phyloP scores from a whole-genome alignment of 306 rosid species.

The Gynostemma pentaphyllum region DNA sequence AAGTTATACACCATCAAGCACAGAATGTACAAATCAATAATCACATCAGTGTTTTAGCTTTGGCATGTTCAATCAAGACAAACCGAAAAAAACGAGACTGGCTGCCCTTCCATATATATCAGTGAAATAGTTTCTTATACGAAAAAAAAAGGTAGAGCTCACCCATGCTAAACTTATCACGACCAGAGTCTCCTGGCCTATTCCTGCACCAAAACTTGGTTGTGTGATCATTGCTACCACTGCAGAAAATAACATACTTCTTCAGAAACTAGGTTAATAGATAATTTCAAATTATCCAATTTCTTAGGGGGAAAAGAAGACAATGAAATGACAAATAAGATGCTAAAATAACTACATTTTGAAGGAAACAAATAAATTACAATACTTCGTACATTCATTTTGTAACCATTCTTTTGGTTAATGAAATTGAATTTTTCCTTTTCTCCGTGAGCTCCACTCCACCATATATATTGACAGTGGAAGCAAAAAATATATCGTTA shows the following conservation, averaged over 20 bases:
- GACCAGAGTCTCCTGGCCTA: conserved; percentile 89
- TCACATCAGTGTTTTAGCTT: neutral
- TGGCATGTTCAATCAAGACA: neutral
- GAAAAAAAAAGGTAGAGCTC: conserved; percentile 12
- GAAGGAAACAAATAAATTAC: neutral
- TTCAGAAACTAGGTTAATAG: neutral
- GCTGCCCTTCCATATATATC: too few species aligned
- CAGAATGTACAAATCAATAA: neutral
- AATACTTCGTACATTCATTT: too few species aligned
- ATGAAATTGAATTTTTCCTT: too few species aligned
- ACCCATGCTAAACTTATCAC: conserved; percentile 64
- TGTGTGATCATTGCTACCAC: conserved; percentile 99
- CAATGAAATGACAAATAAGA: neutral
- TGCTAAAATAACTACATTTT: neutral
- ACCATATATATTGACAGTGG: too few species aligned
- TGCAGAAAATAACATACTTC: conserved; percentile 25
- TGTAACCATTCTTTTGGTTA: too few species aligned
- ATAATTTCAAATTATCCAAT: neutral
- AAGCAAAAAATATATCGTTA: too few species aligned
- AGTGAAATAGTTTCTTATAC: too few species aligned
- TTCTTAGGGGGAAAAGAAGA: neutral
- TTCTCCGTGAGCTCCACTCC: too few species aligned
- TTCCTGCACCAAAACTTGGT: conserved; percentile 97
- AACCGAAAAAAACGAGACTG: neutral
- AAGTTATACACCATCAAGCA: neutral